Conservation (phyloP, 306 rosid genomes). For the Dalbergia cultrata region DNA sequence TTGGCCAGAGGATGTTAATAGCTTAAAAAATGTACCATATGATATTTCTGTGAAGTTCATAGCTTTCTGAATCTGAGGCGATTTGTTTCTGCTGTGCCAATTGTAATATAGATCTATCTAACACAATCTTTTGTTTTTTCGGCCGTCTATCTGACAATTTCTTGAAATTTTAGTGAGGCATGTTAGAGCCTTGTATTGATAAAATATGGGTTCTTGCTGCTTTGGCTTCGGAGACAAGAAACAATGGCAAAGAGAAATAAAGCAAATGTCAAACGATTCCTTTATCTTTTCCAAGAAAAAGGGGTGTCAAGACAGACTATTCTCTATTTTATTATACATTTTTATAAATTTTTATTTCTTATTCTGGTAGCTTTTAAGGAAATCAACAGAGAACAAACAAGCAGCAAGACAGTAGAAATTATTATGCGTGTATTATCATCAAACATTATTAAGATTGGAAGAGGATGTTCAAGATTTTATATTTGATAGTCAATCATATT, state of each 20-base stretch:
- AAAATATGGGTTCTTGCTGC: neutral
- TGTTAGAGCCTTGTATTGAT: neutral
- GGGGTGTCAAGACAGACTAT: neutral
- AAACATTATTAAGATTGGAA: neutral
- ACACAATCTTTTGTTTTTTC: too few species aligned
- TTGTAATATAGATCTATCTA: neutral
- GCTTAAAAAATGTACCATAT: conserved; percentile 9
- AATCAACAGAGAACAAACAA: neutral
- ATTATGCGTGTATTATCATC: neutral
- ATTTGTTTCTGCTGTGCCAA: conserved; percentile 20
- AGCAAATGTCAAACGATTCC: neutral
- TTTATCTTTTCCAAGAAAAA: too few species aligned
- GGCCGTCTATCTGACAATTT: neutral
- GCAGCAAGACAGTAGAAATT: neutral
- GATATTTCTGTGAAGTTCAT: conserved; percentile 14
- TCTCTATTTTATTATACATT: neutral
- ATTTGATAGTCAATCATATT: neutral
- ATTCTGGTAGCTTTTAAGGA: neutral
- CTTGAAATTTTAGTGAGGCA: neutral
- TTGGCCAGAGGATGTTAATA: conserved; percentile 37
- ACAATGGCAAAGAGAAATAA: conserved; percentile 12
- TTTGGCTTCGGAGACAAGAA: conserved; percentile 5
- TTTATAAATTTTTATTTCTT: conserved; percentile 2
- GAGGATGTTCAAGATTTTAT: neutral
- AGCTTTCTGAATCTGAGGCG: conserved; percentile 23